phyloP scores from a whole-genome alignment of 2,329 filamentous ascomycete genomes.

The Acarospora socialis region DNA sequence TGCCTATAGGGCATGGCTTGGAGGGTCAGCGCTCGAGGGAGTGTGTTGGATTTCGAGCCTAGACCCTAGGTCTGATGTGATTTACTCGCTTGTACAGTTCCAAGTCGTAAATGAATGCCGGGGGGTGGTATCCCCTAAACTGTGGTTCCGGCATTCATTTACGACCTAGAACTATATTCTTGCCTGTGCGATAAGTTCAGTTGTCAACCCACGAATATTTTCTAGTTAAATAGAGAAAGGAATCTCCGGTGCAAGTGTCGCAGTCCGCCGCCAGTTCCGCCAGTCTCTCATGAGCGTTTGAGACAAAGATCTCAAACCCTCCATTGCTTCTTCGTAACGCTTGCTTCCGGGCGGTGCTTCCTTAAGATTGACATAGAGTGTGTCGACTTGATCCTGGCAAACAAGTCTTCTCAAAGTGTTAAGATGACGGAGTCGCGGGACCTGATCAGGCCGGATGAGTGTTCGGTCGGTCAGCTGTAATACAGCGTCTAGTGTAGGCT shows the following conservation, averaged over 20 bases:
- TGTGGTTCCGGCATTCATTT: no score
- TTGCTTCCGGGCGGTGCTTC: not conserved
- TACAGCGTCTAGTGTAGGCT: no score
- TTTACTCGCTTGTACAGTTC: no score
- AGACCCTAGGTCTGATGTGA: no score
- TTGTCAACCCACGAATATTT: no score
- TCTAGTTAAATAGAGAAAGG: slow-evolving; percentile 5
- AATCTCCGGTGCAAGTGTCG: not conserved
- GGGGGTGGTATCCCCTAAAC: no score
- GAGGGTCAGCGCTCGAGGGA: no score
- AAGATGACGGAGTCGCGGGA: slow-evolving; percentile 3
- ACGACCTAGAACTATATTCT: no score
- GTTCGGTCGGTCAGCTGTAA: slow-evolving; percentile 4
- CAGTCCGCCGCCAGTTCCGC: slow-evolving; percentile 3
- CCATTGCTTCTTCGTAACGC: slow-evolving; percentile 1
- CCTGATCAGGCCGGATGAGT: slow-evolving; percentile 6
- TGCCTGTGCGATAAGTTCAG: no score
- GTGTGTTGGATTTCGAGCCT: no score
- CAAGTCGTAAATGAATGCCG: no score
- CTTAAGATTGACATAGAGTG: slow-evolving; percentile 4
- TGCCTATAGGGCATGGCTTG: no score
- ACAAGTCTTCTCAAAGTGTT: not conserved
- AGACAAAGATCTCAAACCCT: slow-evolving; percentile 4
- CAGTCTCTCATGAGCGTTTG: slow-evolving; percentile 1
- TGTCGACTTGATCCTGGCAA: slow-evolving; percentile 8